Base-by-base conservation (phyloP, 176 grass and related monocot genomes). In the Puya raimondii region DNA sequence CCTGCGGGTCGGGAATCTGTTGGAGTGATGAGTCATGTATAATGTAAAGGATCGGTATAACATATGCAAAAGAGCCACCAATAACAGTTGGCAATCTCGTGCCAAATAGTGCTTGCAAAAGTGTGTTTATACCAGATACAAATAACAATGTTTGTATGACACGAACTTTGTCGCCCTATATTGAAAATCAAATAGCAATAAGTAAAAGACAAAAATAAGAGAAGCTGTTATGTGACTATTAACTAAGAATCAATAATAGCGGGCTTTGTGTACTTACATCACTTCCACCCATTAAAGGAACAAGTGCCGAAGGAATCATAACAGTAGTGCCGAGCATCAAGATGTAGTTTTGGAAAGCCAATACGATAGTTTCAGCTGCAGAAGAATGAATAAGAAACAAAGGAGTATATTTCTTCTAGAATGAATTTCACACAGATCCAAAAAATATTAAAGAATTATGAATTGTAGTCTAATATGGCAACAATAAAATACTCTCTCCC, bases 101-200 rank as follows among this genome's bases (percentile, higher is more conserved):
- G 63, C 83, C 83, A 68, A 86, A 86, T 42, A 86, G 76, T 73
- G 83, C 73, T 86, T 86, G 83, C 75, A 86, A 68, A 71, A 86
- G 78, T 11, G 83, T 86, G 63, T 81, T 81, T 26, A 86, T 75
- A 20, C 83, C 83, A 23, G 83, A 86, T 72, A 86, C 83, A 23
- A 86, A 86, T 66, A 72, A 72, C 50, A 78, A 76, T 52, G 83
- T 86, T 77, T 78, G 83, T 76, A 86, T 86, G 15, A 86, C 83
- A 51, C 73, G 68, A 65, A 81, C 61, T 69, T 81, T 86, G n/a
- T 86, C 83, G 16, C 64, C 83, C 83, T 86, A 73, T 29, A 51
- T 70, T 54, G 65, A 42, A 63, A 29, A 61, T 18, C 15, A 61
- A n/a, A n/a, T 1, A 0, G 5, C 16, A 18, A 18, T 22, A 61